Evolutionary conservation across 139 green algal species (phyloP), one percentile per base, ranked within the genome.

Genomic region (Tetraselmis striata): DNA sequence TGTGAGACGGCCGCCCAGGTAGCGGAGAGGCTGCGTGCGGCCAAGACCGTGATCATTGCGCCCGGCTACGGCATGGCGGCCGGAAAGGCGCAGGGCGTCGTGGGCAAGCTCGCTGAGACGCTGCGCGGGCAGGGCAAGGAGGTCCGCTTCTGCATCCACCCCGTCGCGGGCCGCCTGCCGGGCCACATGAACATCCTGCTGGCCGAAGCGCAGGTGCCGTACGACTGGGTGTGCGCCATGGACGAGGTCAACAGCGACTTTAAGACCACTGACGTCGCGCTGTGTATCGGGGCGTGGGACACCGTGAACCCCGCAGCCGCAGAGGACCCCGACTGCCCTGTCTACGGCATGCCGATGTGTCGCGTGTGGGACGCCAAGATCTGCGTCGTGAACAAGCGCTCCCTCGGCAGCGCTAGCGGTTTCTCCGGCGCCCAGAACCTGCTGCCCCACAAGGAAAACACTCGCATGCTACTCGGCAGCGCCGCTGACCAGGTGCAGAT

Each of bases 151-250:
- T 93, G 90, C 82, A 93, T 97, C 79, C 94, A 97, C 84, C 93
- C 94, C 1, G 94, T 97, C 29, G 94, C 94, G 0, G 94, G 94
- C 23, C 90, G 94, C 83, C 94, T 97, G 93, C 94, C 94, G 1
- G 94, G 93, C n/a, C 95, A 98, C 88, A 90, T 98, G 59, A 98
- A 98, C 86, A 95, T 98, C 84, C 94, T 98, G 87, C 90, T 98
- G 75, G 95, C 95, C 0, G 95, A 98, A 88, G 95, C 95, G 23
- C 90, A 90, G 1, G 93, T 96, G 82, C 88, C 89, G 0, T 95
- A 95, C 78, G 92, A 95, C 80, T 84, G 90, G 22, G 87, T 91
- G 45, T 67, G 5, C 18, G 45, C 5, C 11, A 5, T 67, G 45
- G 45, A 67, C 18, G 45, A 67, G 45, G 18, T 67, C 18, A 67